phyloP scores from a whole-genome alignment of 2,329 filamentous ascomycete genomes.

The Lizonia empirigonia region DNA sequence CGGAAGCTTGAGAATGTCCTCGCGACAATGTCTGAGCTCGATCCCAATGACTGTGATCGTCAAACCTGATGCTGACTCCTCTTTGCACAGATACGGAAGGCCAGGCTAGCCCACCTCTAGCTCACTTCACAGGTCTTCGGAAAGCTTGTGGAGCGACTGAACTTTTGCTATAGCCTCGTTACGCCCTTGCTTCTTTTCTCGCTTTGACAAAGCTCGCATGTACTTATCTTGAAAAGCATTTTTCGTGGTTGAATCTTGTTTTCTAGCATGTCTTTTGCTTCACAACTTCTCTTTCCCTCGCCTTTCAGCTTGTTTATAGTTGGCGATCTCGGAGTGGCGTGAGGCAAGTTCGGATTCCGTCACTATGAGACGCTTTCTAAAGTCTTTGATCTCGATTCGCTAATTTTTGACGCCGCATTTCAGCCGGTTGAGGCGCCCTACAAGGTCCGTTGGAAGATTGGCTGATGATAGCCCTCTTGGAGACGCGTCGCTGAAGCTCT shows the following conservation, averaged over 20 bases:
- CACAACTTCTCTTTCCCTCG: conserved; percentile 24
- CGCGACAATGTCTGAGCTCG: conserved; percentile 17
- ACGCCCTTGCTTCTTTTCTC: conserved; percentile 23
- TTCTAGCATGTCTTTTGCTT: conserved; percentile 21
- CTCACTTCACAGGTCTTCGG: conserved; percentile 17
- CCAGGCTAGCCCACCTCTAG: conserved; percentile 22
- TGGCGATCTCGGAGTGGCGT: conserved; percentile 15
- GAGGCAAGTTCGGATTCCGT: conserved; percentile 14
- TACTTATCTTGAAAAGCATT: conserved; percentile 21
- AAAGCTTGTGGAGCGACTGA: conserved; percentile 17
- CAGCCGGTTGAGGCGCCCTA: conserved; percentile 17
- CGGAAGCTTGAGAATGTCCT: conserved; percentile 13
- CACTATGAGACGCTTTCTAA: conserved; percentile 15
- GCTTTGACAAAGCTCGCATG: conserved; percentile 16
- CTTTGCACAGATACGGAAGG: conserved; percentile 20
- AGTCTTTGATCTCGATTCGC: conserved; percentile 10
- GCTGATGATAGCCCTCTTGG: neutral
- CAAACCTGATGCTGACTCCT: conserved; percentile 9
- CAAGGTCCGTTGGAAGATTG: conserved; percentile 5
- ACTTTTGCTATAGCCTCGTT: conserved; percentile 21
- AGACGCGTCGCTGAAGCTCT: conserved; percentile 6
- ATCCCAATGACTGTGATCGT: conserved; percentile 20
- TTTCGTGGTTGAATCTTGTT: conserved; percentile 27
- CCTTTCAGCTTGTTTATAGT: conserved; percentile 24
- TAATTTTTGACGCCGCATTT: conserved; percentile 19